Evolutionary conservation across 805 yeast species (phyloP), one percentile per base, ranked within the genome.

Genomic region (Myxozyma kluyveri): DNA sequence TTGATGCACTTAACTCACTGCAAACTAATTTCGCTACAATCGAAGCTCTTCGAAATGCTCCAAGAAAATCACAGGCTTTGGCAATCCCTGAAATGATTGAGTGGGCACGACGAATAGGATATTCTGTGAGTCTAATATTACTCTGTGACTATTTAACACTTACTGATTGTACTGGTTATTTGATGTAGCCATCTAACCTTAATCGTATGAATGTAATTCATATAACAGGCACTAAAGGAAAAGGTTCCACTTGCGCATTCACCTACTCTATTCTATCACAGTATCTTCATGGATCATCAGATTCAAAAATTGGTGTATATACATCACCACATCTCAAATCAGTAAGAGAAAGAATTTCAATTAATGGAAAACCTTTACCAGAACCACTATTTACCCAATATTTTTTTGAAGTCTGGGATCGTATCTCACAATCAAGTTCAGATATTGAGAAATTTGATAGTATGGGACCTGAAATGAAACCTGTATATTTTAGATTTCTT

Each of bases 181-280:
- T 45, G 10, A 35, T 19, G 4, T 57, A 65, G 29, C 81, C 86
- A 1, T 61, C 71, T 2, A 95, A 86, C 57, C 81, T 88, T 65
- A 80, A 90, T 69, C 75, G 69, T 54, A 68, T 93, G 61, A 90
- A 90, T 61, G 76, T 89, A 2, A 77, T 93, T 38, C 99, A 93
- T 65, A 84, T 95, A 33, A 90, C 99, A 0, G 99, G 99, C 19
- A 93, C 99, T 1, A 93, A 93, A 67, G 99, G 99, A 12, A 93
- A 93, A 71, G 99, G 99, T 1, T 89, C 97, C 0, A 91, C 98
- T 0, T 91, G 97, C 69, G 96, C 99, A 0, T 93, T 93, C 65
- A 80, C 89, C 2, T 86, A 87, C 63, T 81, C 93, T 2, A 88
- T 95, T 36, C 69, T 95, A 55, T 64, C 69, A 5, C 88, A 88